Evolutionary conservation across 2,329 filamentous ascomycete genomes (phyloP), one percentile per base, ranked within the genome.

Genomic region (Ophiostoma sp.): DNA sequence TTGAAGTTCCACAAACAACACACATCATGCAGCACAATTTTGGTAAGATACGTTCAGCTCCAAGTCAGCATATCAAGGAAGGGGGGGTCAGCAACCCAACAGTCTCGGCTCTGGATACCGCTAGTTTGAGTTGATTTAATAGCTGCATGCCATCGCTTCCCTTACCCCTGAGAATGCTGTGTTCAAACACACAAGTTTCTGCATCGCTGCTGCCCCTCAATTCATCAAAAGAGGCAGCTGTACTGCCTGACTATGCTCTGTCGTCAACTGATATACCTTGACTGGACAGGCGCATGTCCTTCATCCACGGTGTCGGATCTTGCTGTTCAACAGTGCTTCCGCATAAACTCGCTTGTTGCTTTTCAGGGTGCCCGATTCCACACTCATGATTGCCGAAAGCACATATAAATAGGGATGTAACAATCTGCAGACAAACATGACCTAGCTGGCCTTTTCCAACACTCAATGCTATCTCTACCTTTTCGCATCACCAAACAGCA

Each of bases 131-230:
- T 16, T 41, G 42, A 62, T 69, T 67, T 67, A 60, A 62, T 69
- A 65, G 41, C 58, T 67, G 62, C 66, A 66, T 63, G 66, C 36
- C 68, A 66, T 69, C 68, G 66, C 66, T 65, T 69, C 68, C 47
- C 52, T 63, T 45, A 69, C 68, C 68, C 68, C 68, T 67, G 68
- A 55, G 36, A 67, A 65, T 69, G 68, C 14, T 63, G 68, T 69
- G 63, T 9, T 9, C 44, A 45, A 55, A 47, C 47, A 66, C 49
- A 45, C 38, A 27, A 62, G 65, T 58, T 41, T 55, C 45, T 64
- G 40, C 44, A 8, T 16, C 36, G 42, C 9, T 49, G 9, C 36
- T 38, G 36, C 40, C 62, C 65, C 47, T 49, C 68, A 11, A 69
- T 67, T 69, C 38, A 62, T 14, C 42, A 64, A 40, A 64, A 63